Base-by-base conservation (phyloP, 116 monocot genomes). In the Trichopus zeylanicus region DNA sequence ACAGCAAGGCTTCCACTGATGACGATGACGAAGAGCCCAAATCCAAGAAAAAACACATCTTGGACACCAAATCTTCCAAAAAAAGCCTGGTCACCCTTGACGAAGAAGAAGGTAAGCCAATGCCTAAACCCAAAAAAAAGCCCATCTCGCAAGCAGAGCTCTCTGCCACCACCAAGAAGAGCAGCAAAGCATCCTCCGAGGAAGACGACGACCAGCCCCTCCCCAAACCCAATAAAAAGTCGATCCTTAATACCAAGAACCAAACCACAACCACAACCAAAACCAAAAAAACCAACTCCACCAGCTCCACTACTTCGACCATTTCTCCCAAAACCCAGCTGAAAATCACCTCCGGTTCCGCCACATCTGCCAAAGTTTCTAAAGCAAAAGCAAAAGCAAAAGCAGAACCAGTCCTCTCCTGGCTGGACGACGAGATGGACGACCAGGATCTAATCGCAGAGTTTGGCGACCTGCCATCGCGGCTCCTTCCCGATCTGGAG, bases 381-480 rank as follows among this genome's bases (percentile, higher is more conserved):
- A 55, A 39, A 54, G 15, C 26, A 19, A n/a, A 55, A 13, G 12
- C 65, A 16, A 57, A 27, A 12, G 33, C 67, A 3, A 68, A 67
- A 38, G 51, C 38, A n/a, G 56, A 26, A 3, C 54, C 53, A 9
- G 61, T 23, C 51, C 2, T 62, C 46, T 51, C 75, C 31, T 71
- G 73, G 62, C 53, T 68, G 3, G 70, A 67, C 29, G 12, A 54
- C 26, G 67, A 64, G 4, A 39, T 48, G 10, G 69, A 67, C 26
- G 62, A 48, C 37, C 49, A 22, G 62, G 67, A 87, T 33, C 59
- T 87, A 18, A 68, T 92, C 49, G 26, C 81, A 27, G 92, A 92
- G 64, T 84, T 92, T 71, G 78, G 81, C 18, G 87, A 72, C 52
- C 73, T 92, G n/a, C 83, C 89, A 5, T 62, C 72, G 11, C 72